These are phyloP conservation scores for Suhomyces chickasaworum DNA, from an alignment of 1,139 yeast species.

Conservation along the genomic window DNA sequence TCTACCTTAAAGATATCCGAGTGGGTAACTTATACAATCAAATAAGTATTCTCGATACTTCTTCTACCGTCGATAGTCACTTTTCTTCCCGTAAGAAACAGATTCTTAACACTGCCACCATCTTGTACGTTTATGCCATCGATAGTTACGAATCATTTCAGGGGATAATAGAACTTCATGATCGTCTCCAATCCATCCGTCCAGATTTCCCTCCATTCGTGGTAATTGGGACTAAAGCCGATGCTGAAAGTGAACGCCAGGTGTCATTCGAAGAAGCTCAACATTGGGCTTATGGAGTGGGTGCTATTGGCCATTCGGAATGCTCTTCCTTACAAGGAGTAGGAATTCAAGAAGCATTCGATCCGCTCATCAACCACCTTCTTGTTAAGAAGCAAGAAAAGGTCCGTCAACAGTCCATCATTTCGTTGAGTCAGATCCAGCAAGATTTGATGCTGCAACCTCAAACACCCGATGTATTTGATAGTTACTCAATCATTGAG, in stretches of 20 bases:
- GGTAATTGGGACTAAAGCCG: slow-evolving; percentile 38
- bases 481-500: slow-evolving; percentile 1
- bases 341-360: slow-evolving; percentile 32
- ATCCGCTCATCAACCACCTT: slow-evolving; percentile 25
- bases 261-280: slow-evolving; percentile 34
- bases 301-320: slow-evolving; percentile 35
- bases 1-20: slow-evolving; percentile 31
- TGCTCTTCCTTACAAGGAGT: slow-evolving; percentile 29
- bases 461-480: slow-evolving; percentile 5
- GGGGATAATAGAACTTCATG: slow-evolving; percentile 30
- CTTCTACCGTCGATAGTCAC: slow-evolving; percentile 28
- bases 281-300: slow-evolving; percentile 28
- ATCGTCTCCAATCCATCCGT: slow-evolving; percentile 24
- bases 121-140: slow-evolving; percentile 38
- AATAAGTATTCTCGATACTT: slow-evolving; percentile 33
- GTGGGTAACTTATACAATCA: slow-evolving; percentile 23
- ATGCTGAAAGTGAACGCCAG: slow-evolving; percentile 28
- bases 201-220: slow-evolving; percentile 32
- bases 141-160: slow-evolving; percentile 30
- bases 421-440: slow-evolving; percentile 9
- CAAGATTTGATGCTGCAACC: slow-evolving; percentile 3
- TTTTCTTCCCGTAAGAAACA: slow-evolving; percentile 31
- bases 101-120: slow-evolving; percentile 31
- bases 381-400: slow-evolving; percentile 8
- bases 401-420: slow-evolving; percentile 11